Evolutionary conservation across 2,329 filamentous ascomycete genomes (phyloP).

Genomic region (Polychaeton citri): DNA sequence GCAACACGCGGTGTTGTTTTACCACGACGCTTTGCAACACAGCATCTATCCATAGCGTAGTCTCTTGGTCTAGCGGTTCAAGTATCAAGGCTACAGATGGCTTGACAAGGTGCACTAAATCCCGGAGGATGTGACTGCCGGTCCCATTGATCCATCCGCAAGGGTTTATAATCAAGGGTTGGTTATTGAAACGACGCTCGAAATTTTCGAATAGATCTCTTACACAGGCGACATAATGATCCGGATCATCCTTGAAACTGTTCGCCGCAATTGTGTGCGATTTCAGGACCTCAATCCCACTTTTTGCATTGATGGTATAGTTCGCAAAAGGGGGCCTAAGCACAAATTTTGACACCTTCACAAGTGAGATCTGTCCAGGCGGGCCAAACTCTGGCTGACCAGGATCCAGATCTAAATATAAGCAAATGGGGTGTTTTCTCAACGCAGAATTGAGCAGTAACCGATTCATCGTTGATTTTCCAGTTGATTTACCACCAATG

Average conservation of each 20-base stretch:
- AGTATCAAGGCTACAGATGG: constrained; percentile 56
- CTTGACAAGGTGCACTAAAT: constrained; percentile 40
- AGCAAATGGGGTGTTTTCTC: constrained; percentile 22
- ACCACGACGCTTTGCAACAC: constrained; percentile 15
- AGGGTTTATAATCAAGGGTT: constrained; percentile 58
- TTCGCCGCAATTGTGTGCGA: constrained; percentile 54
- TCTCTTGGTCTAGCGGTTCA: constrained; percentile 41
- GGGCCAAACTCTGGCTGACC: constrained; percentile 64
- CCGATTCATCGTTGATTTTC: constrained; percentile 62
- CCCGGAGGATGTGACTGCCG: constrained; percentile 50
- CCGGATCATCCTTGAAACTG: constrained; percentile 52
- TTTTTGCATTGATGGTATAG: constrained; percentile 20
- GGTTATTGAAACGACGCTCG: constrained; percentile 26
- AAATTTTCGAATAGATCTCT: constrained; percentile 49
- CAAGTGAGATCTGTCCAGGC: constrained; percentile 56
- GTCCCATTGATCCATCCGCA: constrained; percentile 62
- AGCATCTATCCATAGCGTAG: constrained; percentile 20
- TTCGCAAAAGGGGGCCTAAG: constrained; percentile 57
- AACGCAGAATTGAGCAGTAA: constrained; percentile 54
- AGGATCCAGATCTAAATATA: constrained; percentile 63
- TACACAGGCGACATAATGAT: constrained; percentile 52
- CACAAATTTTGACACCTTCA: constrained; percentile 47
- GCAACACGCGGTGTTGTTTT: constrained; percentile 31
- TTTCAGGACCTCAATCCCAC: constrained; percentile 30
- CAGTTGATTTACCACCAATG: constrained; percentile 57